These are phyloP conservation scores for Paracoccidioides lutzii DNA, from an alignment of 2,329 filamentous ascomycete genomes.

Conservation along the genomic window DNA sequence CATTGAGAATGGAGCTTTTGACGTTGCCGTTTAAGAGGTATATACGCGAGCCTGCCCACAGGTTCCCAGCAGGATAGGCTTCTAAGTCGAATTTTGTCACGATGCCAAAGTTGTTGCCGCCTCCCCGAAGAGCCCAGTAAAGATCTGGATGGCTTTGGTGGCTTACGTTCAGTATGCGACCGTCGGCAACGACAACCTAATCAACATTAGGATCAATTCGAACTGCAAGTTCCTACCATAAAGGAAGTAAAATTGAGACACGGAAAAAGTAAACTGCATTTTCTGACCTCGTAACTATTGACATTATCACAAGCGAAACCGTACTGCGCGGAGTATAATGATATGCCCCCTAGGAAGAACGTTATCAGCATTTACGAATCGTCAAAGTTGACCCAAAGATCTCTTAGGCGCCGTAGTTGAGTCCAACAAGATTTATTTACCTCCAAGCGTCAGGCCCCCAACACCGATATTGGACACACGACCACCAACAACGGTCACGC, in stretches of 20 bases:
- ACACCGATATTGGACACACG: conserved; percentile 18
- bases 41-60: conserved; percentile 28
- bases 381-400: background rate
- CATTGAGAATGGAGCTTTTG: conserved; percentile 20
- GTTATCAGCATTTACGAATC: background rate
- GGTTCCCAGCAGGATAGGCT: conserved; percentile 21
- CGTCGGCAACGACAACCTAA: conserved; percentile 29
- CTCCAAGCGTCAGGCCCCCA: conserved; percentile 18
- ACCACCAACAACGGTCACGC: conserved; percentile 24
- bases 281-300: conserved; percentile 20
- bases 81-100: conserved; percentile 31
- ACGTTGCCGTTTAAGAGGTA: conserved; percentile 16
- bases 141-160: conserved; percentile 34
- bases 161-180: conserved; percentile 27
- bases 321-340: conserved; percentile 21
- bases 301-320: conserved; percentile 28
- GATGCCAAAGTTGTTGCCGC: conserved; percentile 31
- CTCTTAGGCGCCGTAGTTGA: background rate
- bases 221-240: too few relatives aligned
- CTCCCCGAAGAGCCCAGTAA: conserved; percentile 38
- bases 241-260: background rate
- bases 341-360: conserved; percentile 19
- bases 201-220: conserved; percentile 11
- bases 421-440: conserved; percentile 5
- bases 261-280: background rate